phyloP scores from a whole-genome alignment of 345 rosid species.

The Melaleuca quinquenervia region DNA sequence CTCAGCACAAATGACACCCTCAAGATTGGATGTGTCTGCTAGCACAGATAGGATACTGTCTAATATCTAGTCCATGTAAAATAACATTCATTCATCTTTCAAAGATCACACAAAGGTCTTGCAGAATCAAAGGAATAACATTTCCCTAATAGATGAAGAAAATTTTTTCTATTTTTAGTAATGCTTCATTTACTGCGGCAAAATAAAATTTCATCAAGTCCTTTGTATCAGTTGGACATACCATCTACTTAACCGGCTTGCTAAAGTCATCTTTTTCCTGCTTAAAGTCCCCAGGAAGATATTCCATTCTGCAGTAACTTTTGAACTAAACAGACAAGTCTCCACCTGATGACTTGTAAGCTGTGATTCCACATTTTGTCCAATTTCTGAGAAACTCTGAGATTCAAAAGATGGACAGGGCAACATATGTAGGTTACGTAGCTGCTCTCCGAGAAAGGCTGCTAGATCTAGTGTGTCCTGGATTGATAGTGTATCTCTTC shows the following conservation, averaged over 20 bases:
- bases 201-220: not conserved
- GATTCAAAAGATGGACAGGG: slow-evolving; percentile 50
- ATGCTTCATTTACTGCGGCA: not conserved
- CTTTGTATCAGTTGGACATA: slow-evolving; percentile 4
- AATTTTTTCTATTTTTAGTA: not conserved
- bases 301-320: slow-evolving; percentile 63
- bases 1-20: not conserved
- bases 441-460: slow-evolving; percentile 73
- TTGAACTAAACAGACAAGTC: slow-evolving; percentile 12
- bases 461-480: slow-evolving; percentile 53
- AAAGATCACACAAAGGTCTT: not conserved
- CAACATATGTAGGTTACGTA: slow-evolving; percentile 61
- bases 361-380: slow-evolving; percentile 6
- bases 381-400: slow-evolving; percentile 19
- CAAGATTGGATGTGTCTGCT: not conserved
- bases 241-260: slow-evolving; percentile 56
- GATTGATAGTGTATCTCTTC: slow-evolving; percentile 64
- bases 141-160: not conserved
- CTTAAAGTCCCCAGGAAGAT: slow-evolving; percentile 34
- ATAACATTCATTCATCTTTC: not conserved
- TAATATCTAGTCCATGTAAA: not conserved
- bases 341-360: slow-evolving; percentile 11
- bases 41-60: not conserved
- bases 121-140: not conserved
- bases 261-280: slow-evolving; percentile 40